These are phyloP conservation scores for Malassezia restricta DNA, from an alignment of 1,284 basidiomycete genomes.

Conservation along the genomic window DNA sequence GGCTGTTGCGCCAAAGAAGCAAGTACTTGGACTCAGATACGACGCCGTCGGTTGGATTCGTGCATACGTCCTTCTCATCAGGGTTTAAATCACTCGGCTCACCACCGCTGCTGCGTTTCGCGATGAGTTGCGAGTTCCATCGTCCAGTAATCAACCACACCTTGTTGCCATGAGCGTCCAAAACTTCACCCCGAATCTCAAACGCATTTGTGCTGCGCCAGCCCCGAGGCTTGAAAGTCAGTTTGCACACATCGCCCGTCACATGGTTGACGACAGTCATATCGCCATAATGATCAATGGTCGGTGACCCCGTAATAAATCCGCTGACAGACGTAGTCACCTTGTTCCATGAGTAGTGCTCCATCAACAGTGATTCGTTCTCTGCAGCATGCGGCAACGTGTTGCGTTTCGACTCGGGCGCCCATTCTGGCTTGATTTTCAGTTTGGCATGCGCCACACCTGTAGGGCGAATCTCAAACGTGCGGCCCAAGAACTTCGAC, in stretches of 20 bases:
- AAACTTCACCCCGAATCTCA: conserved; percentile 78
- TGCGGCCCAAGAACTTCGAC: conserved; percentile 57
- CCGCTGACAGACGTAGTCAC: conserved; percentile 54
- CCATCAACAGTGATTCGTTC: conserved; percentile 44
- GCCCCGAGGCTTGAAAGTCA: conserved; percentile 90
- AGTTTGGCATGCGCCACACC: conserved; percentile 83
- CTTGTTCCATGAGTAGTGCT: conserved; percentile 86
- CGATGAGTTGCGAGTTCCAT: conserved; percentile 90
- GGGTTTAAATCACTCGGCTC: conserved; percentile 55
- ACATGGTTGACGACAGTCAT: conserved; percentile 86
- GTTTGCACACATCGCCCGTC: conserved; percentile 73
- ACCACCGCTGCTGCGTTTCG: conserved; percentile 55
- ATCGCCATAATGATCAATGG: conserved; percentile 90
- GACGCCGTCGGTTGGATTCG: conserved; percentile 44
- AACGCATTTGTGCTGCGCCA: conserved; percentile 85
- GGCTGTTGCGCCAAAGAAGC: conserved; percentile 81
- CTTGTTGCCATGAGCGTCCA: conserved; percentile 57
- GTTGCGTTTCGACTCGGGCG: conserved; percentile 16
- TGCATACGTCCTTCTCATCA: conserved; percentile 49
- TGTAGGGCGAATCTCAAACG: conserved; percentile 89
- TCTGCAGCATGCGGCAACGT: conserved; percentile 5
- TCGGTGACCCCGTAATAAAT: conserved; percentile 81
- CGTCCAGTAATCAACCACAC: conserved; percentile 85
- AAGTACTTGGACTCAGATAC: conserved; percentile 56
- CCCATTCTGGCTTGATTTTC: conserved; percentile 50